Evolutionary conservation across 2,329 filamentous ascomycete species (phyloP).

Genomic region (Ophiosphaerella narmari): DNA sequence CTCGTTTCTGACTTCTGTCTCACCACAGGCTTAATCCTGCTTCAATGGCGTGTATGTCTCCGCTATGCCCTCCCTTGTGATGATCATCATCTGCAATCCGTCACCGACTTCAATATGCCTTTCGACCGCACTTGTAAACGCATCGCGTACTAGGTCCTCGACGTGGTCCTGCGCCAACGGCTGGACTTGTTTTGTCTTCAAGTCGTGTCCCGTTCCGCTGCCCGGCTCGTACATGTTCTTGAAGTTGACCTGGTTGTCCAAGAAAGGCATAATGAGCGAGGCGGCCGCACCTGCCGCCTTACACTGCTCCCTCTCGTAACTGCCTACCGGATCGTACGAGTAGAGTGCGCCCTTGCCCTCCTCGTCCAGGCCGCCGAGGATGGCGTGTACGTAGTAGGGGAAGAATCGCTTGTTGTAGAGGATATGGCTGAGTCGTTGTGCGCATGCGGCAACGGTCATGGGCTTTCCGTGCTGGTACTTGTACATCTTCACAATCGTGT

Average conservation of each 20-base stretch:
- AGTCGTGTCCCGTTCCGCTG: constrained; percentile 79
- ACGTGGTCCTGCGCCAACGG: constrained; percentile 75
- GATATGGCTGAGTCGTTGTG: constrained; percentile 91
- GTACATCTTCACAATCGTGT: constrained; percentile 98
- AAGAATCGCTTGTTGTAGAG: constrained; percentile 98
- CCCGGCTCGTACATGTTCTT: constrained; percentile 97
- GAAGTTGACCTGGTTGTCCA: constrained; percentile 99
- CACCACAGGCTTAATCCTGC: constrained; percentile 48
- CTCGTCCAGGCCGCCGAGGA: constrained; percentile 92
- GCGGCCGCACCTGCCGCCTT: constrained; percentile 89
- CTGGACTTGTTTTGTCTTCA: constrained; percentile 70
- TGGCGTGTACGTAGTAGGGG: constrained; percentile 96
- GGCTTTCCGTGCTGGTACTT: constrained; percentile 96
- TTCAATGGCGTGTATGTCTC: constrained; percentile 85
- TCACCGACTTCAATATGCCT: constrained; percentile 99
- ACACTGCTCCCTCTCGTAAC: constrained; percentile 96
- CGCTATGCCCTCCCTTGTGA: constrained; percentile 85
- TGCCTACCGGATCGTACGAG: constrained; percentile 96
- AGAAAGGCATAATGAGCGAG: constrained; percentile 96
- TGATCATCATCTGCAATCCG: constrained; percentile 91
- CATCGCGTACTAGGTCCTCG: constrained; percentile 90
- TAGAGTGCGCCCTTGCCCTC: constrained; percentile 93
- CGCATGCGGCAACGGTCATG: constrained; percentile 92
- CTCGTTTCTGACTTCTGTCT: constrained; percentile 43
- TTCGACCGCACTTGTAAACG: constrained; percentile 97